Evolutionary conservation across 805 yeast species (phyloP), one percentile per base, ranked within the genome.

Genomic region (Lipomyces oligophaga): DNA sequence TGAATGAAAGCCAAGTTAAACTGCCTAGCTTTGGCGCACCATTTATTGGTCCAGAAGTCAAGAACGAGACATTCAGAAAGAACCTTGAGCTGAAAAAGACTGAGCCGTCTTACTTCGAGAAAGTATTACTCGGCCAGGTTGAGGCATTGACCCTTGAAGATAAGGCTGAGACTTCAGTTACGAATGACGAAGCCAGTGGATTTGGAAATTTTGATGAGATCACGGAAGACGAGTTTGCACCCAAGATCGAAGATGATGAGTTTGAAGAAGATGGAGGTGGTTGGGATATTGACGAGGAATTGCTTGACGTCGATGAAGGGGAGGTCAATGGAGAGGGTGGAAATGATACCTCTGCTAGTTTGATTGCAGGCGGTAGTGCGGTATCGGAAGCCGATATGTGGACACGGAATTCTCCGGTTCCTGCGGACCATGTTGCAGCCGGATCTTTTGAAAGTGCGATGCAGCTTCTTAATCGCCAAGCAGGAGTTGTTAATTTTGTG

Each of bases 391-490:
- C 80, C 26, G 81, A 81, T 3, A 67, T 67, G 48, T 94, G 99
- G 98, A 76, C 85, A 25, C 83, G 90, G 57, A 86, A 84, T 67
- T 85, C 96, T 15, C 84, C 83, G 54, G 77, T 89, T 45, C 87
- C 97, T 3, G 97, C 96, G 25, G 87, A 86, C 22, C 85, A 87
- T 59, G 88, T 83, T 60, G 97, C 98, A 1, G 88, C 96, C 2
- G 99, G 99, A 59, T 85, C 94, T 3, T 90, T 90, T 64, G 97
- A 88, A 57, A 84, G 90, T 43, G 99, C 97, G 31, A 93, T 96
- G 32, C 94, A 88, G 60, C 77, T 94, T 63, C 76, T 93, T 60
- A 80, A 83, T 71, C 83, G 90, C 61, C 98, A 94, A 67, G 73
- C 82, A 36, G 98, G 97, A 59, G 78, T 86, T 41, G 81, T 78